Evolutionary conservation across 495 filamentous ascomycete genomes (phyloP), one percentile per base, ranked within the genome.

Genomic region (Cryomyces antarcticus): DNA sequence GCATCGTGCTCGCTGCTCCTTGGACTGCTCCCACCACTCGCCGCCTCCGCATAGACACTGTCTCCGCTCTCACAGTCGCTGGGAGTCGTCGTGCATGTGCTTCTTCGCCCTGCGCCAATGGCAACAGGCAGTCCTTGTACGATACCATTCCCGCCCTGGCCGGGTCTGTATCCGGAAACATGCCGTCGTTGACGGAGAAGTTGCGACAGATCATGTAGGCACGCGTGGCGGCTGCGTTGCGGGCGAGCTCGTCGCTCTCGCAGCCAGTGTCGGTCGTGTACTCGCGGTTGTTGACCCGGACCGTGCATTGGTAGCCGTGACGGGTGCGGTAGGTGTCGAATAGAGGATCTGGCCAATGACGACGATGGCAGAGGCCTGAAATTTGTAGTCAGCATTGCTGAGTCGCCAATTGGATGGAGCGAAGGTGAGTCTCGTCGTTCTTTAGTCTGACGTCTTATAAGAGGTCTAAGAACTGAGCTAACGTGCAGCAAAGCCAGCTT

Each of bases 171-270:
- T 57, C 73, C 68, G 5, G 75, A 47, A 73, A 77, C 84, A 87
- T 92, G 62, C 88, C 88, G 53, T 93, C 89, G 60, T 94, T 96
- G 58, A 93, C 78, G 47, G 88, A 95, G 66, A 97, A 95, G 65
- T 94, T 93, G 57, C 88, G 80, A 68, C 89, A 97, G 46, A 96
- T 88, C 67, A 93, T 81, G 63, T 93, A 97, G 46, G 89, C 89
- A 48, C 83, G 78, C 78, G 89, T 94, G 47, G 89, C 89, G 42
- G 89, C 89, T 55, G 85, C 87, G 63, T 97, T 87, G 54, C 82
- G 80, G 41, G 89, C 89, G 51, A 94, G 69, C 41, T 69, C 67
- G 49, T 88, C 79, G 46, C 74, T 78, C 55, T 77, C 75, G 65
- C 82, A 86, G 51, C 76, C 70, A n/a, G 73, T 68, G 57, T 94